Base-by-base conservation (phyloP, 2,329 filamentous ascomycete genomes). In the Penicillium sp. region DNA sequence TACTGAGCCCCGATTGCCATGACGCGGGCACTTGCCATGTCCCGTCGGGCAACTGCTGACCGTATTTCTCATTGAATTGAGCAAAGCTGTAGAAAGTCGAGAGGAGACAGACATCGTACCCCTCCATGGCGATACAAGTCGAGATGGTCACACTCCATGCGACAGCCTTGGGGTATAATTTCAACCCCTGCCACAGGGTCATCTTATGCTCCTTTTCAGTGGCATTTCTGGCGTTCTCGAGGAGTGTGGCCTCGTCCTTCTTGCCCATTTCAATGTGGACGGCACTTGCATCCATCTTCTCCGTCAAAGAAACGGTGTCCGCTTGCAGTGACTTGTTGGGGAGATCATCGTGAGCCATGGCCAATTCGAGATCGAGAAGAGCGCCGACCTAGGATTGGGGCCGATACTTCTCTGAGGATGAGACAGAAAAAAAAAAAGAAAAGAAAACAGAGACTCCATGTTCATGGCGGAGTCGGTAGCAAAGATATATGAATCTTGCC, bases 101-200 rank as follows among this genome's bases (percentile, higher is more conserved):
- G 60, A 91, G 81, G 43, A 94, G 74, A 60, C 81, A 84, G 49
- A 93, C 76, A 63, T 95, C 88, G 71, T 90, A 94, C 28, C 87
- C 88, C 68, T 95, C 89, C 90, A 95, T 95, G 60, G 81, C 82
- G 61, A 95, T 93, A 65, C 86, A 90, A 0, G 88, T 91, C 12
- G 86, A 91, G 67, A 95, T 90, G 51, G 94, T 74, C 42, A 95
- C 62, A 59, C 84, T 88, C 88, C 88, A 95, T 25, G 74, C 78
- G 48, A 94, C 84, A 24, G 90, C 90, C 73, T 94, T 91, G 50
- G 88, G 89, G 64, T 95, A 95, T 26, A 93, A 76, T 63, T 76
- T 82, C 66, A 95, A 77, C 53, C 88, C 89, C 72, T 95, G 82
- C 66, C 79, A 63, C 48, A 95, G 73, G 39, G 78, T 85, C 85